Percentiles rank a stretch among this genome's conserved stretches.
These are phyloP conservation scores for Senecio squalidus DNA, from an alignment of 140 eudicot species.

Conservation along the genomic window DNA sequence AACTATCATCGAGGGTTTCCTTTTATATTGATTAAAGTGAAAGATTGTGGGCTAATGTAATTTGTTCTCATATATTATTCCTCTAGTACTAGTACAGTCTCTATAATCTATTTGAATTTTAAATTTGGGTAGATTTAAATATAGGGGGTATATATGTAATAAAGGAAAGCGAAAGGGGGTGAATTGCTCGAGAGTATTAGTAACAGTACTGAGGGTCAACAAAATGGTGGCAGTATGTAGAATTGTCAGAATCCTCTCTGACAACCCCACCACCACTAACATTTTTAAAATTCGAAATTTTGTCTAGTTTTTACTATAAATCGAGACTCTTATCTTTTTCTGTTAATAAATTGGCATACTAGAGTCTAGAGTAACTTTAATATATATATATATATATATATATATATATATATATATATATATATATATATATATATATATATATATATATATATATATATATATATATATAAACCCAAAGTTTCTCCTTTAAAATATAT, in stretches of 20 bases:
- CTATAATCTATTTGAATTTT: background rate
- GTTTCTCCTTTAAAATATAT: too few relatives aligned
- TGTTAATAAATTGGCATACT: background rate
- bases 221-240: slow-evolving; percentile 17
- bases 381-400: too few relatives aligned
- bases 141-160: background rate
- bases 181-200: background rate
- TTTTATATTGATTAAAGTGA: background rate
- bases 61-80: too few relatives aligned
- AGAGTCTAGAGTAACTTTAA: too few relatives aligned
- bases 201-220: slow-evolving; percentile 22
- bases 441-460: too few relatives aligned
- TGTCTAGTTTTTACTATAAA: background rate
- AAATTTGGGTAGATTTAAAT: background rate
- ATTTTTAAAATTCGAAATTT: slow-evolving; percentile 6
- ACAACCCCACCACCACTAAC: slow-evolving; percentile 28
- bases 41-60: too few relatives aligned
- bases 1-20: too few relatives aligned
- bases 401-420: too few relatives aligned
- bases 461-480: too few relatives aligned
- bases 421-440: too few relatives aligned
- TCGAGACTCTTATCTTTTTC: background rate
- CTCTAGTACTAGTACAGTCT: too few relatives aligned
- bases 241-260: slow-evolving; percentile 25
- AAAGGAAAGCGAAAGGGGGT: background rate